Conservation (phyloP, 257 asterid genomes). For the Gentiana macrophylla region DNA sequence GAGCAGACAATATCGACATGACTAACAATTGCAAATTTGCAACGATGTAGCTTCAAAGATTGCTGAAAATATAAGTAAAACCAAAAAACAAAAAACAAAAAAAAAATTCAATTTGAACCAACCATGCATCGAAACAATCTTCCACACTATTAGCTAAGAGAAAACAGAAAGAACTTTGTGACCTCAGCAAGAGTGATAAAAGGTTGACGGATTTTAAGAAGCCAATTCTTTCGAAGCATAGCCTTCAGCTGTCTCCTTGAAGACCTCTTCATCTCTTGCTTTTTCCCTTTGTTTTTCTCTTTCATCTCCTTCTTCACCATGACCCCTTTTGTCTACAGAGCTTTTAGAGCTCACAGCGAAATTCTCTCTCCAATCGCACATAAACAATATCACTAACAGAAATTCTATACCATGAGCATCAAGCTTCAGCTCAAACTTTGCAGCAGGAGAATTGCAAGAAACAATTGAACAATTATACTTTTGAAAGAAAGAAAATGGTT, state of each 20-base stretch:
- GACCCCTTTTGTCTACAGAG: background rate
- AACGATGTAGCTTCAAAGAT: background rate
- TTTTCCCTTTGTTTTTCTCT: slow-evolving; percentile 19
- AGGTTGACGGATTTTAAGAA: slow-evolving; percentile 91
- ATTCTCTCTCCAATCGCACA: background rate
- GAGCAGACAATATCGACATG: background rate
- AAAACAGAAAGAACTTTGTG: background rate
- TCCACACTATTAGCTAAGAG: background rate
- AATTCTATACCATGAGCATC: background rate
- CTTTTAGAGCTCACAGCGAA: background rate
- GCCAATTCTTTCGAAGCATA: slow-evolving; percentile 99
- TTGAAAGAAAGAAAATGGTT: too few species aligned
- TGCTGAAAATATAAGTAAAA: background rate
- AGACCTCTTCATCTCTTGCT: slow-evolving; percentile 30
- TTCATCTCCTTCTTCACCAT: slow-evolving; percentile 18
- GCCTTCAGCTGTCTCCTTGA: slow-evolving; percentile 77
- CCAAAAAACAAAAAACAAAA: background rate
- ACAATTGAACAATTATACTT: too few species aligned
- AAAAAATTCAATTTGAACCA: background rate
- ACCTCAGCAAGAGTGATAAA: slow-evolving; percentile 85
- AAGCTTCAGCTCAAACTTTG: background rate
- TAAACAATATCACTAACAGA: background rate
- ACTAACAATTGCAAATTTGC: too few species aligned
- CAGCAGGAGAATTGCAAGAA: too few species aligned
- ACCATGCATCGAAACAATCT: background rate